Conservation (phyloP, 192 early-diverging fungal species). For the Cladochytrium replicatum region DNA sequence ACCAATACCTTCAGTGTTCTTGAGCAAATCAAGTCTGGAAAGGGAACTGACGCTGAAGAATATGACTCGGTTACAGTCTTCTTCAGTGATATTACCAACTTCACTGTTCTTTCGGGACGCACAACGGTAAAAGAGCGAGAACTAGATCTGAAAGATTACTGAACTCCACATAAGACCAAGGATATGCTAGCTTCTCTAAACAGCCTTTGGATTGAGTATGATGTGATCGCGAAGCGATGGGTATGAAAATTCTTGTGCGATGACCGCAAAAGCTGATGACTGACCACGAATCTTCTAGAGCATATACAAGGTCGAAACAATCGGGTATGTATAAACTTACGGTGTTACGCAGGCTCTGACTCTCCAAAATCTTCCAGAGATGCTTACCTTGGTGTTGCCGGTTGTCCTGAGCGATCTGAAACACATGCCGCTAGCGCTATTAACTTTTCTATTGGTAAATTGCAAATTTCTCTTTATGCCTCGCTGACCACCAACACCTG, state of each 20-base stretch:
- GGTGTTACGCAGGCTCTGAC: conserved; percentile 7
- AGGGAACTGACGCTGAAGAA: conserved; percentile 22
- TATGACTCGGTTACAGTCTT: conserved; percentile 30
- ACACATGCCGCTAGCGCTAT: too few relatives aligned
- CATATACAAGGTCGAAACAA: conserved; percentile 41
- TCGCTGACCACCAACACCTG: too few relatives aligned
- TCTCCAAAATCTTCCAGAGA: not conserved
- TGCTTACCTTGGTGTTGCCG: conserved; percentile 16
- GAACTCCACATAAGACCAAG: conserved; percentile 11
- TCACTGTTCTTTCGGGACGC: conserved; percentile 17
- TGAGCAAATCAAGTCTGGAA: conserved; percentile 26
- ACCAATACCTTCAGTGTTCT: conserved; percentile 7
- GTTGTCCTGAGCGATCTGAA: conserved; percentile 24
- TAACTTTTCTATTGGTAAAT: conserved; percentile 14
- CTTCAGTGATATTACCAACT: conserved; percentile 35
- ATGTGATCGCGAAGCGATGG: conserved; percentile 26
- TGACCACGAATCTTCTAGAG: conserved; percentile 1
- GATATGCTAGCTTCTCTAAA: conserved; percentile 35
- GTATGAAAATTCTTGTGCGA: not conserved
- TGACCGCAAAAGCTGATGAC: not conserved
- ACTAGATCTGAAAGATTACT: not conserved
- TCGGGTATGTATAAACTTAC: conserved; percentile 26
- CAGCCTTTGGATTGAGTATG: conserved; percentile 32
- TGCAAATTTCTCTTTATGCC: too few relatives aligned
- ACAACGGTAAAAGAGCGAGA: conserved; percentile 8